Evolutionary conservation across 2,329 filamentous ascomycete genomes (phyloP).

Genomic region (Blastomyces emzantsi): DNA sequence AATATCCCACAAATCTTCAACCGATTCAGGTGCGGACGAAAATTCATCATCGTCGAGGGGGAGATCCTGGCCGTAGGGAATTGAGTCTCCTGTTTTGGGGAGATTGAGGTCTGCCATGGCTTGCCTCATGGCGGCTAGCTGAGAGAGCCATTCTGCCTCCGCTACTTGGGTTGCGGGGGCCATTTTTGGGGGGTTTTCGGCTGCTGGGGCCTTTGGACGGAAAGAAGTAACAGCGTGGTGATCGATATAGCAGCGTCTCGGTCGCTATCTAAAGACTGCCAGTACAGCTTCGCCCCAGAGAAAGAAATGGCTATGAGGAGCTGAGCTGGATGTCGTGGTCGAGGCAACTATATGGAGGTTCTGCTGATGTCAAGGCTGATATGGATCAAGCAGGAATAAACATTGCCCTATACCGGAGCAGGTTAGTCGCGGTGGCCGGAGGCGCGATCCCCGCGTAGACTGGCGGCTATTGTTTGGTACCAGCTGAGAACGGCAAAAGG

Average conservation of each 20-base stretch:
- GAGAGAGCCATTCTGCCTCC: slow-evolving; percentile 69
- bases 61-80: slow-evolving; percentile 45
- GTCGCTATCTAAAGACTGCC: not conserved
- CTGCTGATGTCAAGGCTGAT: not conserved
- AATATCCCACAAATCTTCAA: slow-evolving; percentile 82
- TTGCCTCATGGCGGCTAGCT: slow-evolving; percentile 76
- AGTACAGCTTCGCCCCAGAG: not conserved
- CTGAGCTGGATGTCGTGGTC: not conserved
- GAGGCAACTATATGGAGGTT: not conserved
- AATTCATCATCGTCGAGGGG: slow-evolving; percentile 58
- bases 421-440: not conserved
- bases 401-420: not conserved
- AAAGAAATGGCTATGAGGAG: not conserved
- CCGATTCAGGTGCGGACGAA: slow-evolving; percentile 45
- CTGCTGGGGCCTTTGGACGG: not conserved
- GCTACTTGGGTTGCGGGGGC: slow-evolving; percentile 13
- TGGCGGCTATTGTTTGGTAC: not conserved
- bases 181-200: not conserved
- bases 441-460: not conserved
- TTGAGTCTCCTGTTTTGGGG: slow-evolving; percentile 40
- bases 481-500: slow-evolving; percentile 1
- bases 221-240: not conserved
- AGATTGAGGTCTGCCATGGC: slow-evolving; percentile 66
- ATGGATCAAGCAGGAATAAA: not conserved
- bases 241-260: not conserved